phyloP scores from a whole-genome alignment of 345 rosid species.

The Hevea brasiliensis region DNA sequence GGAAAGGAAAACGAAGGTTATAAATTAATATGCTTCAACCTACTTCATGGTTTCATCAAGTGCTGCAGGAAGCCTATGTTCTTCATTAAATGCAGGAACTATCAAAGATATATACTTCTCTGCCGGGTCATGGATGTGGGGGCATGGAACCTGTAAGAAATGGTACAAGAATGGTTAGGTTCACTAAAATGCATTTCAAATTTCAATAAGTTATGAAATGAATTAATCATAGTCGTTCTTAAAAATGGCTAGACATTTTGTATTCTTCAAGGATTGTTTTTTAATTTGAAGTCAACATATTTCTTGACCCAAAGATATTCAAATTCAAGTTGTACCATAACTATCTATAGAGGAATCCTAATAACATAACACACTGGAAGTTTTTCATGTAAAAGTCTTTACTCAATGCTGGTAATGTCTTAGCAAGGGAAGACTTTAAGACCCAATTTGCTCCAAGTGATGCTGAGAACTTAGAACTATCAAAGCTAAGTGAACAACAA shows the following conservation, averaged over 20 bases:
- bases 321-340: not conserved
- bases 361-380: not conserved
- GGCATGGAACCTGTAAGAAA: slow-evolving; percentile 63
- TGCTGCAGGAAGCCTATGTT: slow-evolving; percentile 84
- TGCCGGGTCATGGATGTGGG: slow-evolving; percentile 63
- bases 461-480: not conserved
- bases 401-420: not conserved
- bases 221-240: not conserved
- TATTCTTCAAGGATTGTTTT: not conserved
- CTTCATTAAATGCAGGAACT: slow-evolving; percentile 91
- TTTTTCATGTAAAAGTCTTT: not conserved
- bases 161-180: not conserved
- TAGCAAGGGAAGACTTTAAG: not conserved
- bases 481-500: not conserved
- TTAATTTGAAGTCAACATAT: not conserved
- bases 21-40: slow-evolving; percentile 24
- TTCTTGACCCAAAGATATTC: not conserved
- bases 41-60: slow-evolving; percentile 89
- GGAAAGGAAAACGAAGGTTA: not conserved
- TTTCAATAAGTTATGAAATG: not conserved
- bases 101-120: slow-evolving; percentile 81
- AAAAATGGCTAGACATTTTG: too few relatives aligned
- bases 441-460: not conserved
- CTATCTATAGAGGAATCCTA: not conserved
- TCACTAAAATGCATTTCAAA: not conserved